Evolutionary conservation across 2,329 filamentous ascomycete genomes (phyloP), one percentile per base, ranked within the genome.

Genomic region (Blumeria graminis): DNA sequence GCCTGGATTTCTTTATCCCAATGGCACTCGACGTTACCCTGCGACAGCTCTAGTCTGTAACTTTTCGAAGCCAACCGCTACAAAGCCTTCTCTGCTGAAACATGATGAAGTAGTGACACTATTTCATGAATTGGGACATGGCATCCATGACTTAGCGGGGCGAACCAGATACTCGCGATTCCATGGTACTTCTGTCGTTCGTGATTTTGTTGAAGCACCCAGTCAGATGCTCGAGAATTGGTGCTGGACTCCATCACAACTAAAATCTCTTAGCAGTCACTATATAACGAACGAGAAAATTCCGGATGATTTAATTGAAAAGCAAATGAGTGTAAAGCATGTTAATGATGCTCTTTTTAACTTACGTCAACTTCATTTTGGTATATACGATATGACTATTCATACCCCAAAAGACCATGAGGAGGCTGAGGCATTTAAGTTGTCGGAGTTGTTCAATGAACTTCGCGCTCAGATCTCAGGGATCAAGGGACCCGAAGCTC

Each of bases 21-120:
- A 87, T 58, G 84, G 84, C 59, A 81, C 77, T 38, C 76, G 84
- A 56, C 75, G 80, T 57, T 89, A 88, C 67, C 84, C 85, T 6
- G 82, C 82, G 0, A 90, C 85, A 0, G 83, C 85, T 1, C 72
- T 90, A 10, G 84, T 90, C 10, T 90, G 85, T 75, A 90, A 90
- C 70, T 90, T 90, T 68, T 84, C 80, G 65, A 89, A 89, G 69
- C 82, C 85, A 1, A 84, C 82, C 0, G 71, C 78, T 9, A 83
- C 76, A 65, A 88, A 87, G 68, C 85, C 85, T 4, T 84, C 80
- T 22, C 74, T 90, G 3, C 75, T 92, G 45, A 88, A 89, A 73
- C 86, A 90, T 64, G 81, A 86, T 56, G 84, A 90, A 68, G 83
- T 89, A 1, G 81, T 87, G 10, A 89, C 85, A 0, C 75, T 90